These are phyloP conservation scores for Rhodotorula graminis DNA, from an alignment of 768 basidiomycete genomes.

Conservation along the genomic window DNA sequence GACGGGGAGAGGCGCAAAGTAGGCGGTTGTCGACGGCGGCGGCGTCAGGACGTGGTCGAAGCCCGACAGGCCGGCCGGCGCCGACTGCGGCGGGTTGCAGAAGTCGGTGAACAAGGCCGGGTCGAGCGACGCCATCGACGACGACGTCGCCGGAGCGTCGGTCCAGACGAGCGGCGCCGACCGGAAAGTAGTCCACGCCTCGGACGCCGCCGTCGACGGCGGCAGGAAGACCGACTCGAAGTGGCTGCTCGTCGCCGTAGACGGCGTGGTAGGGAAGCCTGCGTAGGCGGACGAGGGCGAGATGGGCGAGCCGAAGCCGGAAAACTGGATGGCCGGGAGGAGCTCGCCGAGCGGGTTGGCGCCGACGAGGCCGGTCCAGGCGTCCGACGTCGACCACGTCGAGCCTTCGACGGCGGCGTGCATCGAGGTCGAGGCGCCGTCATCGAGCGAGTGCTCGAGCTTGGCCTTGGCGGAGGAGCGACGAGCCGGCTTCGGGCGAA, in stretches of 20 bases:
- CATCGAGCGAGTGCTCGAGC: neutral
- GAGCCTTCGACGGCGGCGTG: too few relatives aligned
- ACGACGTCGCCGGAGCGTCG: neutral
- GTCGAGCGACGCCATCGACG: neutral
- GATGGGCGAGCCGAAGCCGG: neutral
- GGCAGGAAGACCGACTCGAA: neutral
- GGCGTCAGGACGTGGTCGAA: too few relatives aligned
- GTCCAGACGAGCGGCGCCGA: neutral
- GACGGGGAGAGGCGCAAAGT: neutral
- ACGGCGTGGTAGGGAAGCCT: neutral
- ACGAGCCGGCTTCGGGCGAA: neutral
- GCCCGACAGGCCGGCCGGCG: neutral
- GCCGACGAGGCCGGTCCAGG: neutral
- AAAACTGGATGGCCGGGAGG: neutral
- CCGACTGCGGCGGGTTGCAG: neutral
- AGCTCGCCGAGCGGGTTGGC: neutral
- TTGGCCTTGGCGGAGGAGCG: neutral
- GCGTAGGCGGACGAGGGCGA: neutral
- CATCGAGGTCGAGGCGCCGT: neutral
- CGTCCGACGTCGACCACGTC: too few relatives aligned
- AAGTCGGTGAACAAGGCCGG: neutral
- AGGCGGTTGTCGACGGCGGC: neutral
- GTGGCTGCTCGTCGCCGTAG: neutral
- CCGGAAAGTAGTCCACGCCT: slow-evolving; percentile 2
- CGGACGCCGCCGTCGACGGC: neutral